Base-by-base conservation (phyloP, 495 filamentous ascomycete species). In the Aspergillus conjunctus region DNA sequence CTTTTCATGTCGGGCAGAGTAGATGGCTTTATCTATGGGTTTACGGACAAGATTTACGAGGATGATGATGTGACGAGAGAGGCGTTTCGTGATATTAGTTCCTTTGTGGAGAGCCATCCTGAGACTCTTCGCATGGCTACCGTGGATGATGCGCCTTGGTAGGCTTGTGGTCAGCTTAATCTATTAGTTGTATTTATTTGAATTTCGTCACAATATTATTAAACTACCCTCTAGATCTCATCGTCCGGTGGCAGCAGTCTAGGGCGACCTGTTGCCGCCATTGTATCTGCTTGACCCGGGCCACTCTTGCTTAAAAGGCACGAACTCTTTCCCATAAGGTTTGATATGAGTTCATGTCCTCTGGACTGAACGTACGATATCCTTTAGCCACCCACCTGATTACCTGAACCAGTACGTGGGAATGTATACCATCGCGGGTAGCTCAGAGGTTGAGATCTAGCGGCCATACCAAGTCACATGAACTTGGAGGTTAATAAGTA, bases 11-110 rank as follows among this genome's bases (percentile, higher is more conserved):
- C 31, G 10, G 57, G 48, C 2, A 18, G 12, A 5, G 34, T 60
- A 8, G 57, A 60, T 33, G 48, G 57, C 1, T n/a, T 60, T n/a
- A 60, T 60, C n/a, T 53, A 53, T 33, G 57, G 57, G 2, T 31
- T 51, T 14, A 17, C 21, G 32, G 30, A 20, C 44, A 32, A 12
- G n/a, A 33, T 51, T 32, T 59, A 51, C 32, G 20, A 22, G 17
- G 56, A 52, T 31, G 33, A 45, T 17, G 33, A 44, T 18, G 34
- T 14, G 0, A 14, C 31, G 3, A 52, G n/a, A 22, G 34, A 18
- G 8, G 37, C 57, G 18, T 18, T 31, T n/a, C 6, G n/a, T 33
- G 49, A 60, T 53, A 60, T 60, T 21, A 26, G 37, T 9, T 21
- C 22, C 1, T 60, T 31, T 34, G 57, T 54, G 18, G n/a, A 17